Conservation (phyloP, 2,329 filamentous ascomycete genomes). For the Sporothrix luriei region DNA sequence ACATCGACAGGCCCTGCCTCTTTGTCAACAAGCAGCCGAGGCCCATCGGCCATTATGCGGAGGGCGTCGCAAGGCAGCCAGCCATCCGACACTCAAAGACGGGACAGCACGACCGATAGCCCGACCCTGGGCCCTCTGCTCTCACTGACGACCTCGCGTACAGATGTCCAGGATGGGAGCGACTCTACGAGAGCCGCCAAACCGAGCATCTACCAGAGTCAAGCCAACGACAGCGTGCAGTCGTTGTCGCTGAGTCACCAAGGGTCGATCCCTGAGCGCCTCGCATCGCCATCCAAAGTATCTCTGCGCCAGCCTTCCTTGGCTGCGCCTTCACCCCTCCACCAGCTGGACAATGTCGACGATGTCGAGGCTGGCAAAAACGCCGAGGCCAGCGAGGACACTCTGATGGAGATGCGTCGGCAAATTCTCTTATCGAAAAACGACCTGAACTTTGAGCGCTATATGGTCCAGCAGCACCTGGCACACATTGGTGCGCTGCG, state of each 20-base stretch:
- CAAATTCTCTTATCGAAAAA: slow-evolving; percentile 77
- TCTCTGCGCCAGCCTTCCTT: not conserved
- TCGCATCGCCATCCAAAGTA: not conserved
- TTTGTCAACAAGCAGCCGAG: slow-evolving; percentile 41
- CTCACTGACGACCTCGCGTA: slow-evolving; percentile 50
- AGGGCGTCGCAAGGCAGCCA: slow-evolving; percentile 56
- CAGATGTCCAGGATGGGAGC: slow-evolving; percentile 62
- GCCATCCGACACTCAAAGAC: slow-evolving; percentile 48
- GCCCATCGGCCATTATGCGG: slow-evolving; percentile 46
- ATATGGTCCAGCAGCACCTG: slow-evolving; percentile 81
- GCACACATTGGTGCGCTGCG: slow-evolving; percentile 78
- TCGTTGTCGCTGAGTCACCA: slow-evolving; percentile 57
- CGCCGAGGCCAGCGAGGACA: not conserved
- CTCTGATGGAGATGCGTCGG: slow-evolving; percentile 61
- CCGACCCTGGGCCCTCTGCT: slow-evolving; percentile 62
- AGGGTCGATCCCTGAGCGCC: slow-evolving; percentile 50
- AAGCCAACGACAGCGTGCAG: slow-evolving; percentile 61
- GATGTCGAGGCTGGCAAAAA: not conserved
- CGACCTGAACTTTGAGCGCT: slow-evolving; percentile 80
- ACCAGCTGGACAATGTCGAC: slow-evolving; percentile 8
- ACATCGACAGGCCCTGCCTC: slow-evolving; percentile 47
- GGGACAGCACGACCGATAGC: slow-evolving; percentile 56
- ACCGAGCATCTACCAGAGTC: slow-evolving; percentile 57
- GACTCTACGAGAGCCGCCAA: slow-evolving; percentile 62
- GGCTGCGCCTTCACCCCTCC: slow-evolving; percentile 12